Percentiles rank a stretch among this genome's conserved stretches.
Conservation (phyloP, 2,329 filamentous ascomycete genomes). For the Colletotrichum musae region DNA sequence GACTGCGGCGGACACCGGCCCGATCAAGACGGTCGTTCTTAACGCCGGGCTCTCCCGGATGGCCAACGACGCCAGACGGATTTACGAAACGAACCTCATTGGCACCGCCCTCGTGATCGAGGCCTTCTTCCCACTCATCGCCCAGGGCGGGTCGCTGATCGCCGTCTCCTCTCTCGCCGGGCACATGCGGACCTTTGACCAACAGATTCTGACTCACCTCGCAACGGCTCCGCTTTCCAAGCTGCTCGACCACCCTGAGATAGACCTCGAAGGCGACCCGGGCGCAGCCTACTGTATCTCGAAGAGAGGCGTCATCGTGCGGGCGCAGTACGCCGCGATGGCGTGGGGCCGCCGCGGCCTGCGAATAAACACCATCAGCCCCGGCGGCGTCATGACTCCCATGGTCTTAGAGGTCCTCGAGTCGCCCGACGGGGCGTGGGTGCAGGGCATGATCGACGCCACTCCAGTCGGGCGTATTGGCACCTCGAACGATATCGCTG, state of each 20-base stretch:
- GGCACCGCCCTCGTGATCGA: conserved; percentile 20
- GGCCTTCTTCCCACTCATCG: conserved; percentile 5
- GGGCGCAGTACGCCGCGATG: background rate
- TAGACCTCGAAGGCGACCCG: conserved; percentile 4
- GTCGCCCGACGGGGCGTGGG: background rate
- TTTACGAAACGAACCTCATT: conserved; percentile 15
- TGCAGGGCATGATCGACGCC: conserved; percentile 11
- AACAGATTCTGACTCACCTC: conserved; percentile 3
- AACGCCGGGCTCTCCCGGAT: conserved; percentile 22
- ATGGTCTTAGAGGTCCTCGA: conserved; percentile 20
- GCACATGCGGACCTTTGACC: conserved; percentile 7
- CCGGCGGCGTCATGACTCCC: conserved; percentile 15
- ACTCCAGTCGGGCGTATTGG: conserved; percentile 3
- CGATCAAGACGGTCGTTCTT: conserved; percentile 21
- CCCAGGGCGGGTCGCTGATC: conserved; percentile 3
- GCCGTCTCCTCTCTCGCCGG: conserved; percentile 21
- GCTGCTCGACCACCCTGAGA: conserved; percentile 3
- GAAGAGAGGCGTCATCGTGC: conserved; percentile 24
- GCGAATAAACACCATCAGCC: conserved; percentile 30
- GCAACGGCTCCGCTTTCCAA: conserved; percentile 9
- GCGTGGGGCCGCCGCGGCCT: conserved; percentile 9
- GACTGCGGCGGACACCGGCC: background rate
- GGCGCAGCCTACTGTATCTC: conserved; percentile 11
- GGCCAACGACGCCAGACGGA: background rate
- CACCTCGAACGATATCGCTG: conserved; percentile 1